Percentiles rank a stretch among this genome's conserved stretches.
Conservation (phyloP, 257 asterid genomes). For the Echites panduratus region DNA sequence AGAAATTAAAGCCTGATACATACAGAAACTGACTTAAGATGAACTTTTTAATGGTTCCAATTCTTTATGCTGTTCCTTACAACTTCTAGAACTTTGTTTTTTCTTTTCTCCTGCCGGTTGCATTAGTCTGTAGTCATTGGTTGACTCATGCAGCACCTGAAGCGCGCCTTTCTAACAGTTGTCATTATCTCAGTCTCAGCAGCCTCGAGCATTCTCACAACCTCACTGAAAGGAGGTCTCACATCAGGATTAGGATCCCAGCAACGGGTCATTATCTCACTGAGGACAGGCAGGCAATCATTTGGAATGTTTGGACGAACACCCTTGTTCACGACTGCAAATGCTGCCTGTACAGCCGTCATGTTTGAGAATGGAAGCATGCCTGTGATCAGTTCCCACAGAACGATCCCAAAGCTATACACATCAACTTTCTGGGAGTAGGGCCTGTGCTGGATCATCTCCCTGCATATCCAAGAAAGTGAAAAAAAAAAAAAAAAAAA, state of each 20-base stretch:
- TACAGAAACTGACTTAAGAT: slow-evolving; percentile 46
- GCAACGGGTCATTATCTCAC: slow-evolving; percentile 90
- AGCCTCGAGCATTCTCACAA: slow-evolving; percentile 83
- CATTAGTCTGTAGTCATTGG: slow-evolving; percentile 81
- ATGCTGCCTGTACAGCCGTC: slow-evolving; percentile 99
- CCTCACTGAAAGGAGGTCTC: slow-evolving; percentile 81
- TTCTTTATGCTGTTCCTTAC: slow-evolving; percentile 28
- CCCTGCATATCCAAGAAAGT: slow-evolving; percentile 46
- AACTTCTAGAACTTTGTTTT: slow-evolving; percentile 20
- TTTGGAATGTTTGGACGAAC: slow-evolving; percentile 76
- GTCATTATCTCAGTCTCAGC: slow-evolving; percentile 90
- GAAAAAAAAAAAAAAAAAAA: slow-evolving; percentile 14
- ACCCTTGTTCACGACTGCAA: slow-evolving; percentile 95
- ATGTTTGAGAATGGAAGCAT: slow-evolving; percentile 96
- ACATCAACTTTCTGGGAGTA: slow-evolving; percentile 96
- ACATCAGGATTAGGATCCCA: slow-evolving; percentile 88
- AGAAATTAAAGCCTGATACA: slow-evolving; percentile 50
- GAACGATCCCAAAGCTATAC: slow-evolving; percentile 94
- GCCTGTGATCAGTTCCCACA: slow-evolving; percentile 96
- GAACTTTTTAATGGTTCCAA: slow-evolving; percentile 23
- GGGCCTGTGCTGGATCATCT: slow-evolving; percentile 98
- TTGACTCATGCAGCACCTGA: slow-evolving; percentile 92
- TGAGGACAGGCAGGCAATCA: slow-evolving; percentile 68
- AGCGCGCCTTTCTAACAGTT: slow-evolving; percentile 86
- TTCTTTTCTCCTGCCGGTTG: not conserved